A percentile compares a stretch with the other conserved stretches of the same genome.
phyloP scores from a whole-genome alignment of 345 rosid species.

The Melaleuca quinquenervia region DNA sequence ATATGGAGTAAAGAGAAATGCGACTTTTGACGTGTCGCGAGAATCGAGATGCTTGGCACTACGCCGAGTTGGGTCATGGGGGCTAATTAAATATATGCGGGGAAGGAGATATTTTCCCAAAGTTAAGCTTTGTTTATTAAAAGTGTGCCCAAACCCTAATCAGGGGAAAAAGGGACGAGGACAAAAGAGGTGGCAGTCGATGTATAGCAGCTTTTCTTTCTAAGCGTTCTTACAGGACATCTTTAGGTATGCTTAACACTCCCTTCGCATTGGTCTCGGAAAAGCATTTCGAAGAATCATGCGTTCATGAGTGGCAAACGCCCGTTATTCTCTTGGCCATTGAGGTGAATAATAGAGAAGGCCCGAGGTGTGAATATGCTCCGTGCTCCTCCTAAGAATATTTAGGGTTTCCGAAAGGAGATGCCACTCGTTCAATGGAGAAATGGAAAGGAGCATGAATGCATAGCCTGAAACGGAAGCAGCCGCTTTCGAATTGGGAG shows the following conservation, averaged over 20 bases:
- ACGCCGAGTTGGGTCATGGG: neutral
- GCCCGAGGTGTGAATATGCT: neutral
- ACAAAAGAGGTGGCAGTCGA: neutral
- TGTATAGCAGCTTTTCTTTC: neutral
- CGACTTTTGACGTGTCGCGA: neutral
- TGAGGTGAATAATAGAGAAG: neutral
- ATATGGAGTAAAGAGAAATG: neutral
- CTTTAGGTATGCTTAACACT: neutral
- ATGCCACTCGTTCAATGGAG: rapidly evolving
- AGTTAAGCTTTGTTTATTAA: neutral
- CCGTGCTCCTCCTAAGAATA: neutral
- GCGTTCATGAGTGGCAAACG: neutral
- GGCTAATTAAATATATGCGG: neutral
- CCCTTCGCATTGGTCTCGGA: neutral
- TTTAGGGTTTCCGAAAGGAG: neutral
- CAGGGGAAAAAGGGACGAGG: neutral
- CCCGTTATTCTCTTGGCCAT: neutral
- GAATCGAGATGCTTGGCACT: neutral
- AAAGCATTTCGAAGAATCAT: neutral
- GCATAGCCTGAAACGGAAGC: neutral
- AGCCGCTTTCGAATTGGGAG: neutral
- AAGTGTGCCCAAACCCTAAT: neutral
- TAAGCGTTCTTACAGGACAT: neutral
- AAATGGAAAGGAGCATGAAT: neutral
- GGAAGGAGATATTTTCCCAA: neutral